phyloP scores from a whole-genome alignment of 2,329 filamentous ascomycete species.

The Claviceps sorghi region DNA sequence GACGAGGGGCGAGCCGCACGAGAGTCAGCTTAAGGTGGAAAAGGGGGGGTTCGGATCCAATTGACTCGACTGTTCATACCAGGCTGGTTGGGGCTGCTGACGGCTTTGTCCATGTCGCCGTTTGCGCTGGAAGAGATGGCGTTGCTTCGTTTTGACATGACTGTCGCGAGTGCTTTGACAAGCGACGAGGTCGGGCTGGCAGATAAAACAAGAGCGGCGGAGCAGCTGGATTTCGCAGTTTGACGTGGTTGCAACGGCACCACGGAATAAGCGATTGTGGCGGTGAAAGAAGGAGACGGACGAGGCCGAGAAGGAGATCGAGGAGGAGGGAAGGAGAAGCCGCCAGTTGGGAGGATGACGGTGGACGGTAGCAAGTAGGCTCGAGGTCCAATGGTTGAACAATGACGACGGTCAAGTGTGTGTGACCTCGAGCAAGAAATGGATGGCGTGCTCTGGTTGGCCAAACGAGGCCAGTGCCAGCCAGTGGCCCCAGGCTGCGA shows the following conservation, averaged over 20 bases:
- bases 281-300: constrained; percentile 18
- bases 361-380: neutral
- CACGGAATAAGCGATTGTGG: neutral
- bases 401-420: neutral
- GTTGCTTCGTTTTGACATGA: constrained; percentile 50
- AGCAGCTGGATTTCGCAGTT: neutral
- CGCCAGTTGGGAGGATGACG: neutral
- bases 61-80: constrained; percentile 14
- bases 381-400: neutral
- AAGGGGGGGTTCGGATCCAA: neutral
- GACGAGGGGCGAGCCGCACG: neutral
- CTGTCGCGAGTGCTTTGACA: constrained; percentile 9
- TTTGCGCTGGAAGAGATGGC: constrained; percentile 18
- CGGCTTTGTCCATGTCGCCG: constrained; percentile 17
- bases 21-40: neutral
- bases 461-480: neutral
- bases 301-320: neutral
- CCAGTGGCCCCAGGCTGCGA: neutral
- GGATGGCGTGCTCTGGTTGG: neutral
- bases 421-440: neutral
- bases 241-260: neutral
- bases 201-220: neutral
- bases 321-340: neutral
- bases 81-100: constrained; percentile 14
- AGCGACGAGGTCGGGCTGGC: neutral